These are phyloP conservation scores for Saccharomyces hybrid DNA, from an alignment of 1,139 yeast species.

Conservation along the genomic window DNA sequence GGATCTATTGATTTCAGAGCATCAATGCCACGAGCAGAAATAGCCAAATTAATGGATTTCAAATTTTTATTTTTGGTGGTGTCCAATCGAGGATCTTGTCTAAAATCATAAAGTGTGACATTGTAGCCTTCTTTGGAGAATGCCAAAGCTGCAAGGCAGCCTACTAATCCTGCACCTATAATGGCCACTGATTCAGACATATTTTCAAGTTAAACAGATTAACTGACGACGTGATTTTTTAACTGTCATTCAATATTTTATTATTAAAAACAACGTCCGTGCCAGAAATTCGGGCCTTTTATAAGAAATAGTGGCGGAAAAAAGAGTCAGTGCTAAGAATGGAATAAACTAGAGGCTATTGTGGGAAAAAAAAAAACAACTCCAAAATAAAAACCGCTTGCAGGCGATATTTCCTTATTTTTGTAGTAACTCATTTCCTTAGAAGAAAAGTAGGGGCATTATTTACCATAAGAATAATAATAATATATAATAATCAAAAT, in stretches of 20 bases:
- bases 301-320: background rate
- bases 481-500: background rate
- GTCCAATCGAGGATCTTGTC: constrained; percentile 36
- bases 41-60: constrained; percentile 78
- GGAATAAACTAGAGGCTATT: background rate
- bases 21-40: constrained; percentile 72
- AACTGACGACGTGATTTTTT: background rate
- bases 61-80: constrained; percentile 35
- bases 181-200: constrained; percentile 37
- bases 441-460: background rate
- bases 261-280: background rate
- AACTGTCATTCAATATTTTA: background rate
- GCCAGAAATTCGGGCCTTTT: constrained; percentile 1
- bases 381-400: background rate
- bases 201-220: background rate
- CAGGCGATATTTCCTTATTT: background rate
- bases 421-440: background rate
- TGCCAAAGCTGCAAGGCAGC: constrained; percentile 78
- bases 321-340: background rate
- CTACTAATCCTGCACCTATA: constrained; percentile 85
- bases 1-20: constrained; percentile 59
- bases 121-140: constrained; percentile 63
- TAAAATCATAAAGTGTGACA: constrained; percentile 63
- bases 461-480: constrained; percentile 1
- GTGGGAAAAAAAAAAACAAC: background rate